Percentiles rank a stretch among this genome's conserved stretches.
These are phyloP conservation scores for Cnidoscolus chayamansa DNA, from an alignment of 441 rosid genomes.

Conservation along the genomic window DNA sequence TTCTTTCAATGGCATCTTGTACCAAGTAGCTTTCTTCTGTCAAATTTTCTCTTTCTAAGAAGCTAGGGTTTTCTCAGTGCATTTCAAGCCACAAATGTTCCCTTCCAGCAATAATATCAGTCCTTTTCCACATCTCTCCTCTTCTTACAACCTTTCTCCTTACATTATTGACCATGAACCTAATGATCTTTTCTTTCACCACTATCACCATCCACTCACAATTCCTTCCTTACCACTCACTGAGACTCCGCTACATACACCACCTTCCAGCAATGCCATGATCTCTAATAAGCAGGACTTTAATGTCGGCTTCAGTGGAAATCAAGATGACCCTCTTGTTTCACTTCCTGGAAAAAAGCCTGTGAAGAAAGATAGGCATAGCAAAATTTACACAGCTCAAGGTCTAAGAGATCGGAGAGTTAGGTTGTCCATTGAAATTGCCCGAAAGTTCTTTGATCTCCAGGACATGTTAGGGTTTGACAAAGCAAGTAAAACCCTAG, in stretches of 20 bases:
- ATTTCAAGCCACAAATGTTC: conserved; percentile 27
- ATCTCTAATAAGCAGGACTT: neutral
- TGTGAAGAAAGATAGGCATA: conserved; percentile 62
- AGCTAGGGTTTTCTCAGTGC: conserved; percentile 20
- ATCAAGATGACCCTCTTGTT: conserved; percentile 1
- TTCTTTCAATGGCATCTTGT: conserved; percentile 11
- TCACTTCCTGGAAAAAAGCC: conserved; percentile 26
- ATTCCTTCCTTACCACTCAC: conserved; percentile 5
- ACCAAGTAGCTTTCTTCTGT: neutral
- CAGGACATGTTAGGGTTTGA: conserved; percentile 80
- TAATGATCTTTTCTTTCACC: conserved; percentile 12
- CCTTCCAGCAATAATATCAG: conserved; percentile 20
- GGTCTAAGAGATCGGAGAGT: conserved; percentile 83
- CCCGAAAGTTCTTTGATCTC: conserved; percentile 72
- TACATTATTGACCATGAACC: conserved; percentile 19
- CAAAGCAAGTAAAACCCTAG: conserved; percentile 74
- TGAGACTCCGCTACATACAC: conserved; percentile 21
- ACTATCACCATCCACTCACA: conserved; percentile 24
- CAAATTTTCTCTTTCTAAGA: neutral
- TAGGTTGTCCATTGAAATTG: conserved; percentile 60
- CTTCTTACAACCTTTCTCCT: conserved; percentile 19
- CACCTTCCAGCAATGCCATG: conserved; percentile 10
- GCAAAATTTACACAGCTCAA: conserved; percentile 70
- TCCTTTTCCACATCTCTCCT: conserved; percentile 17
- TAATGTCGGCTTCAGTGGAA: too few species aligned